Base-by-base conservation (phyloP, 2,329 filamentous ascomycete genomes). In the Colletotrichum melonis region DNA sequence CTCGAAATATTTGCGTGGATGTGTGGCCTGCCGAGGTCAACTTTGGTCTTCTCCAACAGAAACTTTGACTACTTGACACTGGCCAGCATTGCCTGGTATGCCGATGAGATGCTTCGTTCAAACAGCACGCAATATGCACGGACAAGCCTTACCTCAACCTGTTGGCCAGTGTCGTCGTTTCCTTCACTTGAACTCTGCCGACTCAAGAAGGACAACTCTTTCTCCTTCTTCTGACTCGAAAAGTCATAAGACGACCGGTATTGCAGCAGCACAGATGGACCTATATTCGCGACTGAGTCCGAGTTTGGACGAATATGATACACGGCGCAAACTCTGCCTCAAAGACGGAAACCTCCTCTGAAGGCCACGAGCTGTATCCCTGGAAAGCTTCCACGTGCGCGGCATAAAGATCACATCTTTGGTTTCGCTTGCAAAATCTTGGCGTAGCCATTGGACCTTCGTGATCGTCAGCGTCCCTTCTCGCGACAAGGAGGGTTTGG, bases 401-500 rank as follows among this genome's bases (percentile, higher is more conserved):
- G 16, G 46, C 22, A 42, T 42, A 49, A 67, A 4, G 58, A 32
- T 75, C 70, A 80, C 64, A 82, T 64, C 75, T 79, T 81, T 30
- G 78, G 80, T n/a, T 72, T 75, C 24, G 77, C 68, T 12, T 77
- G 75, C 16, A 75, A 75, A 52, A 83, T 76, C 59, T 76, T 77
- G 1, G 82, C 82, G 68, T 79, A 80, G 2, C 82, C 82, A 63
- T 83, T 83, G 3, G 78, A 75, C 28, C 73, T 74, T 52, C 22
- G 12, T 30, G 30, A 19, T 78, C 69, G 67, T 74, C 24, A 75
- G 67, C 63, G 19, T 49, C 30, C 75, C 75, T 9, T 77, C 76
- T 58, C 76, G 73, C 5, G 77, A 79, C 49, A 11, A 2, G 14
- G 14, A 4, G 16, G 4, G 2, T 5, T 63, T 79, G 79, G 52